Base-by-base conservation (phyloP, 2,329 filamentous ascomycete genomes). In the Atkinsonella texensis region DNA sequence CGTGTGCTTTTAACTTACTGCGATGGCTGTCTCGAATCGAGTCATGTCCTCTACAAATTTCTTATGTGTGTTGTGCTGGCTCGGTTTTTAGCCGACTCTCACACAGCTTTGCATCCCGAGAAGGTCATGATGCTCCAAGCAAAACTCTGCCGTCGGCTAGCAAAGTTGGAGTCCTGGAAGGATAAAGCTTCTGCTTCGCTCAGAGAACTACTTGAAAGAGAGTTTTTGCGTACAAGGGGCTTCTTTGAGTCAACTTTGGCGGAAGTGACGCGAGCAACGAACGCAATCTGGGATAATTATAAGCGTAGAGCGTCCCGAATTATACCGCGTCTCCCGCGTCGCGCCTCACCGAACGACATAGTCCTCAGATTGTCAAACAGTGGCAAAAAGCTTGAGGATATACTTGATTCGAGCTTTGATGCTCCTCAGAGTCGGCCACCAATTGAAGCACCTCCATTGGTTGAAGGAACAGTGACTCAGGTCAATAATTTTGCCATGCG, bases 101-200 rank as follows among this genome's bases (percentile, higher is more conserved):
- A 48, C 1, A 47, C 38, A 0, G 33, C 2, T 2, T 17, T 63
- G 2, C 35, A 50, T 4, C 56, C 60, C 0, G 61, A 62, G 13
- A 54, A 54, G 44, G 51, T 52, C 1, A 9, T 62, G 13, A 53
- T 58, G 32, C 44, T 62, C 8, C 54, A 69, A 46, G 63, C 72
- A 33, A 85, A 83, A 58, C 63, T 83, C 0, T 74, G 73, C 54
- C 71, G 76, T 20, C 74, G 80, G 0, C 69, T 84, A 13, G 74
- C 73, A 0, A 85, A 85, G 59, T 57, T 84, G 0, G 74, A 81
- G 23, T 35, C 53, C 0, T 56, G 58, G 12, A 53, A 46, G 9
- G 6, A 9, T 12, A 17, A 47, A 1, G 52, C 35, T 1, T 46
- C 55, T 0, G 23, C 33, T 1, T 2, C 17, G 7, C 12, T 54